Evolutionary conservation across 345 rosid species (phyloP), one percentile per base, ranked within the genome.

Genomic region (Fremontodendron californicum): DNA sequence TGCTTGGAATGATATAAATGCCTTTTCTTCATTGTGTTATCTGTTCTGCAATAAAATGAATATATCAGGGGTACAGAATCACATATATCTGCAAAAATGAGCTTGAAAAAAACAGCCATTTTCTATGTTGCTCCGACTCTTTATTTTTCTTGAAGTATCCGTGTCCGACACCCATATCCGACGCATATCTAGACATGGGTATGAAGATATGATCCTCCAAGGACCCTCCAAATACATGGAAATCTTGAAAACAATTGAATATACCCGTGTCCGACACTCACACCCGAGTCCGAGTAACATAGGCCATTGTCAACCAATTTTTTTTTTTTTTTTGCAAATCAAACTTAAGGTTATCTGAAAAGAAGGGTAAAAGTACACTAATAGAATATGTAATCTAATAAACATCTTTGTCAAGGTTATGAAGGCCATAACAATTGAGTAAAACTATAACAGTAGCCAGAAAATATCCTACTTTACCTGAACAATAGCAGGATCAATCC

Each of bases 1-100:
- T 94, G 91, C 77, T 82, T 81, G 78, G 88, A 82, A 69, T 84
- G 82, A 82, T 90, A 81, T 40, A 90, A 80, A 75, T 52, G 80
- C 77, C 86, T 88, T 82, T 75, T 89, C 81, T 77, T 86, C 89
- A 82, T 88, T 63, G 31, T 67, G 37, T 78, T 43, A 21, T 52
- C 29, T 54, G 51, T 27, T 74, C 77, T 39, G 66, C 54, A 58
- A 60, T 9, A 31, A 43, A 29, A 29, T 31, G 60, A 71, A 49
- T 19, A 49, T 4, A 48, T 71, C 37, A 55, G 29, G 65, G 37
- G 19, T 61, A 61, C n/a, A 61, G 15, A 71, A 19, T 71, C 60
- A 71, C 27, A 71, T 9, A 31, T 31, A 46, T 46, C 39, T 45
- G 40, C 55, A 69, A 15, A 33, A 62, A 62, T 61, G 33, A 45